phyloP scores from a whole-genome alignment of 75 land plant genomes.

The Cupressus sempervirens region DNA sequence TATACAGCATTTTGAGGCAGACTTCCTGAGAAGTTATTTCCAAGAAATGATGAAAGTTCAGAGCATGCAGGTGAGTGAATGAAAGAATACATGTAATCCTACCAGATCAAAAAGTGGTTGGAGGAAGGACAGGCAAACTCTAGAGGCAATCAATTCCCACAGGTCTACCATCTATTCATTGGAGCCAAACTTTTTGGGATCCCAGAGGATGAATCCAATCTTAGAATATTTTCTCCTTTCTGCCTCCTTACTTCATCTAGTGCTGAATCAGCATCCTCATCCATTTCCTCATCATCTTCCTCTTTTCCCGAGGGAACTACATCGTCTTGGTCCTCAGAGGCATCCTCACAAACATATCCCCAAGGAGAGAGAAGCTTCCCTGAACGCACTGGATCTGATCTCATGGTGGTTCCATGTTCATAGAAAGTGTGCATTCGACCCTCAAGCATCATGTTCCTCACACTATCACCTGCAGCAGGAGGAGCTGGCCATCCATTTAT shows the following conservation, averaged over 20 bases:
- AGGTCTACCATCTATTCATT: constrained; percentile 8
- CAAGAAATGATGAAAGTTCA: neutral
- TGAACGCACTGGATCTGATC: constrained; percentile 8
- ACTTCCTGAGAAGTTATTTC: neutral
- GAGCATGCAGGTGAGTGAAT: neutral
- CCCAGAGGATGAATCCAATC: neutral
- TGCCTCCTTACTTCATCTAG: constrained; percentile 12
- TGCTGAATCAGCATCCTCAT: constrained; percentile 13
- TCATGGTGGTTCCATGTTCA: constrained; percentile 10
- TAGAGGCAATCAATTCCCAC: neutral
- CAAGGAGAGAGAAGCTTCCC: constrained; percentile 16
- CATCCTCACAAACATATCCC: constrained; percentile 17
- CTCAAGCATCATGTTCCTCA: constrained; percentile 9
- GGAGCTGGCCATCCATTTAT: neutral
- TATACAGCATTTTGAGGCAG: neutral
- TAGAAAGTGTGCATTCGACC: constrained; percentile 17
- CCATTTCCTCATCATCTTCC: constrained; percentile 20
- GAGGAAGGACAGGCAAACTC: neutral
- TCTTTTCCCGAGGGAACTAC: constrained; percentile 14
- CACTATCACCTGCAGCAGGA: neutral
- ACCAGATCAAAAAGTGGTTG: neutral
- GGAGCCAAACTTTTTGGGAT: constrained; percentile 1
- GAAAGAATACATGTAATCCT: neutral
- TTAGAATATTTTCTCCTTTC: constrained; percentile 8
- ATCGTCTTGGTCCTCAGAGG: constrained; percentile 17